Evolutionary conservation across 225 moss, liverwort and hornwort species (phyloP), one percentile per base, ranked within the genome.

Genomic region (Lunularia cruciata): DNA sequence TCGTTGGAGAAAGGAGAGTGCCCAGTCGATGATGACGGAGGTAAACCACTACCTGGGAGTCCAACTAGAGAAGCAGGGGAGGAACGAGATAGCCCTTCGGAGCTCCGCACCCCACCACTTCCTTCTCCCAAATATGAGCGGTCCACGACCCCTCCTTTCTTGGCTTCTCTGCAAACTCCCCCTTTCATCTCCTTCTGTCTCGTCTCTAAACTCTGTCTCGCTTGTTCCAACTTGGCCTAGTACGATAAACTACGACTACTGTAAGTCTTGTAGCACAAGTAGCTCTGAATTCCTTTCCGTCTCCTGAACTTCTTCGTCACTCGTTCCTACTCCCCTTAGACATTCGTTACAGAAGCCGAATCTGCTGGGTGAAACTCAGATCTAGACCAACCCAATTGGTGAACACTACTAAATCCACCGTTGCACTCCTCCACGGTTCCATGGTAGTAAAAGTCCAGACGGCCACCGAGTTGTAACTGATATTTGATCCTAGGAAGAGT

Each of bases 91-190:
- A 54, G 32, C 28, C 68, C 78, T 47, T 64, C 76, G 8, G 42
- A 60, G 49, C 56, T 68, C 43, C 30, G 59, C 0, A 43, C 60
- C 16, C 47, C 61, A 71, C 59, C 57, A 65, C 70, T 71, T 49
- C 74, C 52, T 35, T 68, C 68, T 72, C 25, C 49, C 47, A 13
- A 6, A 45, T 43, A 47, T 19, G n/a, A n/a, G 40, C 34, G 32
- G 65, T 66, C 74, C 57, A 25, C 57, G 36, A 61, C 54, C 65
- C 65, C 47, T 64, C 57, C 70, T 71, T 61, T 68, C 71, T 62
- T 75, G 60, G 43, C 37, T 36, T 75, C 75, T 67, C 61, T 31
- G 23, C 67, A 43, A 57, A 47, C 54, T 75, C 52, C 79, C 42
- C 60, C 43, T 74, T 62, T 75, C 71, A 79, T 75, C 60, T 57